Base-by-base conservation (phyloP, 1,284 basidiomycete genomes). In the Puccinia novopanici region DNA sequence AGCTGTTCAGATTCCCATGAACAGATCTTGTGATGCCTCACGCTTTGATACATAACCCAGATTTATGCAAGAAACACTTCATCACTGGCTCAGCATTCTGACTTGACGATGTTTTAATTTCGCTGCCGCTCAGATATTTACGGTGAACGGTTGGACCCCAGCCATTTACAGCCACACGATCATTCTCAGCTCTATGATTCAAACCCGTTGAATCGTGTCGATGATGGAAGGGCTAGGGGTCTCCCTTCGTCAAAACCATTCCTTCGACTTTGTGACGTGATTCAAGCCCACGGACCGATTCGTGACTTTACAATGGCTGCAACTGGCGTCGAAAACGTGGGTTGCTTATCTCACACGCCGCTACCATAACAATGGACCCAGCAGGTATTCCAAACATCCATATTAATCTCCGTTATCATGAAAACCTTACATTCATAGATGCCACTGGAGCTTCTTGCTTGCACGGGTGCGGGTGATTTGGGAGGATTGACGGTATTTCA, bases 401-500 rank as follows among this genome's bases (percentile, higher is more conserved):
- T 42, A 9, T 42, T 3, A 45, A 50, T 50, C 6, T 70, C 27
- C 10, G 50, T 71, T 54, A 22, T 71, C 17, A 34, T 45, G 45
- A 54, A 48, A 71, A 30, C 27, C 6, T 22, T 19, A 71, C 68
- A 54, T 71, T 37, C 27, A 34, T 65, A 80, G 77, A 63, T 63
- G 57, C 61, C 68, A 30, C n/a, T 73, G 15, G 77, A 80, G 27
- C 45, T 80, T 17, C 55, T 80, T 19, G 77, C 54, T 2, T 80
- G 77, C 27, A 80, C 77, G 10, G 77, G 77, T 8, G 45, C 55
- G 15, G 77, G 70, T 19, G 77, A 80, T 57, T 52, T 72, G 42
- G 77, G 77, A 45, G 77, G 77, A 50, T 52, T 80, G 55, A 80
- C 77, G 5, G 70, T 80, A 8, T 80, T 80, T 63, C 70, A 80